Base-by-base conservation (phyloP, 768 basidiomycete genomes). In the Tephrocybe sp. region DNA sequence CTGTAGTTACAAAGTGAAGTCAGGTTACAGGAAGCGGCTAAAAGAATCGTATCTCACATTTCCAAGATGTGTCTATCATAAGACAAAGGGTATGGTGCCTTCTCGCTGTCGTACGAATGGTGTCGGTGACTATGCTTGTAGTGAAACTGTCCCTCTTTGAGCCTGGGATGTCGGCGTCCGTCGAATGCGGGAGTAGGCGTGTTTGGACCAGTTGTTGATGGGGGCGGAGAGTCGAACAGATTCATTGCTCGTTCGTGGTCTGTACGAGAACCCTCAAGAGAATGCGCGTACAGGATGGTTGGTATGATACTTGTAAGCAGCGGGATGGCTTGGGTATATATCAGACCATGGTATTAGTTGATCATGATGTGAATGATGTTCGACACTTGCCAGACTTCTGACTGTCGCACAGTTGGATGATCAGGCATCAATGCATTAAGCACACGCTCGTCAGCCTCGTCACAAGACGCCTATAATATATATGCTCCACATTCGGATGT, bases 11-110 rank as follows among this genome's bases (percentile, higher is more conserved):
- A 36, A 16, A 22, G 27, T 31, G 19, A 30, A 19, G 18, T 47
- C 1, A 22, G 35, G 37, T 36, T 16, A 37, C 16, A 32, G 27
- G 31, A n/a, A n/a, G 19, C 32, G 26, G 38, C 24, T 18, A 25
- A 5, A n/a, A 37, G 21, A 47, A 22, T 32, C 34, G 22, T 22
- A 9, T 44, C 54, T 35, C 24, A 89, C 88, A 87, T 68, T 59
- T 89, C 86, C 34, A 89, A 68, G 46, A 87, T 70, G 35, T 82
- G 69, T 43, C 74, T 75, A 62, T 88, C 83, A 63, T 89, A 90
- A 21, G 80, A 84, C 30, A 87, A 61, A 1, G 89, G 89, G 70
- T 91, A 91, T 2, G 87, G 89, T 2, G 86, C 89, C 69, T 90
- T 89, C 63, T 87, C 85, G 31, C 74, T 76, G 53, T 84, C 83